A percentile compares a stretch with the other conserved stretches of the same genome.
Conservation (phyloP, 2,329 filamentous ascomycete species). For the Fusarium nodosum region DNA sequence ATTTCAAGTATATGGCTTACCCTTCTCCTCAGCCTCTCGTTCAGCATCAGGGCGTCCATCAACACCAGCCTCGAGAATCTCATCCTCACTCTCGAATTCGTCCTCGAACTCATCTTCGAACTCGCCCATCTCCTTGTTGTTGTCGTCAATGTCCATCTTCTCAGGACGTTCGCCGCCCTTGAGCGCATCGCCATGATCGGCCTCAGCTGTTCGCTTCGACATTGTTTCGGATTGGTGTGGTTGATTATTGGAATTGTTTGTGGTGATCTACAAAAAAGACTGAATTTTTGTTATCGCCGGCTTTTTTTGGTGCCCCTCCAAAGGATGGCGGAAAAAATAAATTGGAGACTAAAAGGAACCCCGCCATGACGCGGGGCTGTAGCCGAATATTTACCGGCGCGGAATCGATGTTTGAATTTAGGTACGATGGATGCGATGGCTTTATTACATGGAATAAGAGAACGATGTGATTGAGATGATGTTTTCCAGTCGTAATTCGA, state of each 20-base stretch:
- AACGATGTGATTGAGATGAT: background rate
- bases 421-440: background rate
- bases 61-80: conserved; percentile 93
- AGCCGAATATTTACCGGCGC: conserved; percentile 41
- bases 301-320: conserved; percentile 44
- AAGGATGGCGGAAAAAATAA: conserved; percentile 33
- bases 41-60: conserved; percentile 94
- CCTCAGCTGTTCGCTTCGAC: conserved; percentile 72
- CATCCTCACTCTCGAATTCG: conserved; percentile 88
- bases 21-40: conserved; percentile 88
- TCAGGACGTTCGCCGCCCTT: conserved; percentile 74
- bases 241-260: conserved; percentile 3
- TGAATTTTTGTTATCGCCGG: conserved; percentile 30
- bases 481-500: background rate
- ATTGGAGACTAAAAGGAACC: conserved; percentile 36
- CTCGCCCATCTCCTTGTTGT: conserved; percentile 75
- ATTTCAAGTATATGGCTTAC: conserved; percentile 5
- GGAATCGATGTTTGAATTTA: background rate
- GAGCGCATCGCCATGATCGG: conserved; percentile 62
- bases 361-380: conserved; percentile 41
- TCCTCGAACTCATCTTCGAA: conserved; percentile 97
- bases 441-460: background rate
- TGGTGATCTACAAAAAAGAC: conserved; percentile 20
- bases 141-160: conserved; percentile 74
- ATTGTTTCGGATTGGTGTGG: conserved; percentile 54